These are phyloP conservation scores for Backusella circina DNA, from an alignment of 192 early-diverging fungal genomes.

Conservation along the genomic window DNA sequence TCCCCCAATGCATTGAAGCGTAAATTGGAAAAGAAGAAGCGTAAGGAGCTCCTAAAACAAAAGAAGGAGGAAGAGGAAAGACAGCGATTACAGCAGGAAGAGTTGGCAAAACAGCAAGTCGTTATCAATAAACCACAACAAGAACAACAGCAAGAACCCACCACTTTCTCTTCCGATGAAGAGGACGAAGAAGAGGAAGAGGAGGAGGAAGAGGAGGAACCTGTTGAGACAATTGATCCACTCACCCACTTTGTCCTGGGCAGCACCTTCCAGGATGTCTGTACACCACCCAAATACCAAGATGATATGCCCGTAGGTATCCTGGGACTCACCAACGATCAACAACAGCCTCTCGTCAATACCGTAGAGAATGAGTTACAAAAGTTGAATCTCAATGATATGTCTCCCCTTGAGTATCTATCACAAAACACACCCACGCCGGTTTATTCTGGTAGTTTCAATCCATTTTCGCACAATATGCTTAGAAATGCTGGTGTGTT, in stretches of 20 bases:
- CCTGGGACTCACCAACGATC: slow-evolving; percentile 1
- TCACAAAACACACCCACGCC: slow-evolving; percentile 17
- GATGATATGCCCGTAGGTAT: slow-evolving; percentile 21
- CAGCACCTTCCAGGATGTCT: slow-evolving; percentile 16
- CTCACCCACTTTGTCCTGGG: slow-evolving; percentile 23
- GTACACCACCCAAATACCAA: neutral
- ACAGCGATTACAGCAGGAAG: neutral
- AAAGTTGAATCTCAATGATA: neutral
- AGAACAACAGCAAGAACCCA: neutral
- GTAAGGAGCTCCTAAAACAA: slow-evolving; percentile 16
- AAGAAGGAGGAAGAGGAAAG: neutral
- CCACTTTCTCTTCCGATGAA: neutral
- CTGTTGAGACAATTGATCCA: slow-evolving; percentile 2
- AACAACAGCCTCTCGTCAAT: neutral
- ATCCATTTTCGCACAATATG: slow-evolving; percentile 25
- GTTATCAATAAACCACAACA: neutral
- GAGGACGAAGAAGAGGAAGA: neutral
- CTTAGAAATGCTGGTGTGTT: neutral
- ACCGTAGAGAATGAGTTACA: neutral
- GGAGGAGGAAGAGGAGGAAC: neutral
- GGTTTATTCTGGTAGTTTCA: slow-evolving; percentile 19
- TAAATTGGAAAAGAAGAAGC: slow-evolving; percentile 26
- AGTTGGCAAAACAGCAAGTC: neutral
- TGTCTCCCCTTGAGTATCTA: slow-evolving; percentile 17
- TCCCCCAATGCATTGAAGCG: slow-evolving; percentile 12